Conservation (phyloP, 768 basidiomycete species). For the Tricholoma sp. region DNA sequence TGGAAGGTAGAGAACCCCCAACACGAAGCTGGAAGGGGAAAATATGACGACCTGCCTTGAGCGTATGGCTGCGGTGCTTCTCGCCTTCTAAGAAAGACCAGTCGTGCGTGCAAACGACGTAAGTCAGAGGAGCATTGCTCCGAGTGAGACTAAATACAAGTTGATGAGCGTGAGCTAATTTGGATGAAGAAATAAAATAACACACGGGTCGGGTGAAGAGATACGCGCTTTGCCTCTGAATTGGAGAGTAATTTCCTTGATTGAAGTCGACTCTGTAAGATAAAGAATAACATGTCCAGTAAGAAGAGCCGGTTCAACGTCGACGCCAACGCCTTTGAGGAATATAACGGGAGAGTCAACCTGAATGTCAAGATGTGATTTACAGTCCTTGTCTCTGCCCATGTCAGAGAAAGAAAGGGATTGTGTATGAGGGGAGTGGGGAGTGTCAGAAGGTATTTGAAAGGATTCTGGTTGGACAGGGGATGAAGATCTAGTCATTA, state of each 20-base stretch:
- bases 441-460: constrained; percentile 11
- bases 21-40: constrained; percentile 91
- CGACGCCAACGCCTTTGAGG: constrained; percentile 75
- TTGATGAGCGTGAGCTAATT: constrained; percentile 3
- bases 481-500: constrained; percentile 17
- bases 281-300: constrained; percentile 78
- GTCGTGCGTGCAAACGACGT: constrained; percentile 73
- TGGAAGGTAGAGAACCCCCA: constrained; percentile 81
- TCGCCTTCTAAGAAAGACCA: constrained; percentile 92
- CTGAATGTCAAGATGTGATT: constrained; percentile 65
- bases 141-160: constrained; percentile 32
- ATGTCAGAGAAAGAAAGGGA: constrained; percentile 27
- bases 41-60: constrained; percentile 91
- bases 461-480: constrained; percentile 3
- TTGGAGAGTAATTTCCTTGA: constrained; percentile 79
- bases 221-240: constrained; percentile 80
- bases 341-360: constrained; percentile 66
- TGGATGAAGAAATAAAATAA: constrained; percentile 14
- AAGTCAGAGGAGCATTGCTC: constrained; percentile 45
- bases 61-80: constrained; percentile 73
- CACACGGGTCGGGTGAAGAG: constrained; percentile 61
- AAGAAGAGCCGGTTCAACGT: constrained; percentile 78
- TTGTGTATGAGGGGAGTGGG: constrained; percentile 5
- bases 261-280: constrained; percentile 75
- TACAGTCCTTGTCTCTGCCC: constrained; percentile 39